Evolutionary conservation across 352 stramenopile species (phyloP).

Genomic region (Pythium aristosporum): DNA sequence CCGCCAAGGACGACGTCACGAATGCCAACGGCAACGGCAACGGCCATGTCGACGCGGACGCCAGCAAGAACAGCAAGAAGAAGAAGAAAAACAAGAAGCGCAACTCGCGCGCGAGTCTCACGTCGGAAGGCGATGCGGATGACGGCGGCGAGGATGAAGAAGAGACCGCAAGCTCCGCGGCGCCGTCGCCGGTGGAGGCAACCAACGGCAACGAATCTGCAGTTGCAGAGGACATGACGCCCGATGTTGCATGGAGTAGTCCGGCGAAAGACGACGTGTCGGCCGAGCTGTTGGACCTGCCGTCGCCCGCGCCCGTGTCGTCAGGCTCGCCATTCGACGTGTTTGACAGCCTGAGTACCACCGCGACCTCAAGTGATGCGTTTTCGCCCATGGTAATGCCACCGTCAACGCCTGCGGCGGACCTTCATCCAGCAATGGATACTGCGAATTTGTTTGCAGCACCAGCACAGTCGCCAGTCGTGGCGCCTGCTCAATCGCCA

Average conservation of each 20-base stretch:
- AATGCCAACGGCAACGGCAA: constrained; percentile 10
- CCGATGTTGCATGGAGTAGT: not conserved
- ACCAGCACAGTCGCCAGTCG: not conserved
- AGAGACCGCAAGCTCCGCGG: not conserved
- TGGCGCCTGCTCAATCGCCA: not conserved
- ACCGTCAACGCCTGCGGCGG: constrained; percentile 3
- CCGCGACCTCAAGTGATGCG: not conserved
- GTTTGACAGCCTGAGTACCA: constrained; percentile 8
- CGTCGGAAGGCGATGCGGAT: constrained; percentile 5
- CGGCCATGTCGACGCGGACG: not conserved
- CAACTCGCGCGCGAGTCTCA: constrained; percentile 23
- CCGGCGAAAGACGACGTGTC: not conserved
- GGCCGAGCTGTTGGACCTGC: constrained; percentile 35
- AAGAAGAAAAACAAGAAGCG: constrained; percentile 31
- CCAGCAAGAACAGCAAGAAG: constrained; percentile 17
- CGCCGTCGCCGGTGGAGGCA: not conserved
- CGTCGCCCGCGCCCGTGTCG: constrained; percentile 35
- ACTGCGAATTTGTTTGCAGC: constrained; percentile 6
- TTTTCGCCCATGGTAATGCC: constrained; percentile 2
- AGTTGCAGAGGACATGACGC: not conserved
- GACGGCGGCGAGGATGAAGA: constrained; percentile 3
- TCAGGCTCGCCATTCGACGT: constrained; percentile 18
- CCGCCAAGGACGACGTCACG: constrained; percentile 5
- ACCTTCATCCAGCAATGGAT: not conserved
- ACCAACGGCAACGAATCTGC: not conserved